Evolutionary conservation across 1,284 basidiomycete species (phyloP).

Genomic region (Malassezia brasiliensis): DNA sequence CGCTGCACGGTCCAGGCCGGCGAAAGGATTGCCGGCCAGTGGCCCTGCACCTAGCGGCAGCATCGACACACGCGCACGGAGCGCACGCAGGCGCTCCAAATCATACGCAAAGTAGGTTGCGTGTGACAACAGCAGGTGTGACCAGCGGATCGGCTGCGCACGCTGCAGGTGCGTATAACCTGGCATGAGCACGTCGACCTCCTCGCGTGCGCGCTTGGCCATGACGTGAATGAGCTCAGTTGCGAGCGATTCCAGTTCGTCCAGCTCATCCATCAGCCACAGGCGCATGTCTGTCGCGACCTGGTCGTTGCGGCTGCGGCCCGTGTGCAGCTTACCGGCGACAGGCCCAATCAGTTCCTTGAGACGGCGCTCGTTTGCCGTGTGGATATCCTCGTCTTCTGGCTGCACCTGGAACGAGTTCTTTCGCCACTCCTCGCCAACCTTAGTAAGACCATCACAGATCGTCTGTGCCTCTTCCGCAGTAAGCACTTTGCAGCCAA

Average conservation of each 20-base stretch:
- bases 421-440: constrained; percentile 70
- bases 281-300: constrained; percentile 95
- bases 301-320: constrained; percentile 91
- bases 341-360: constrained; percentile 74
- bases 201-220: constrained; percentile 79
- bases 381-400: constrained; percentile 97
- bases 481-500: constrained; percentile 68
- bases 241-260: constrained; percentile 62
- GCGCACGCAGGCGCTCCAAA: constrained; percentile 72
- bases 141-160: constrained; percentile 96
- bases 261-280: constrained; percentile 78
- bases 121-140: constrained; percentile 87
- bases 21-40: constrained; percentile 89
- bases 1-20: constrained; percentile 39
- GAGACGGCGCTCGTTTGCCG: constrained; percentile 91
- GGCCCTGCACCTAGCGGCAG: constrained; percentile 89
- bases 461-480: constrained; percentile 62
- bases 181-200: constrained; percentile 80
- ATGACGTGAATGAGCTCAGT: constrained; percentile 75
- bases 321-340: constrained; percentile 62
- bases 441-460: constrained; percentile 64
- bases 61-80: constrained; percentile 65
- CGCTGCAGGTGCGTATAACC: constrained; percentile 80
- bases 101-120: constrained; percentile 83
- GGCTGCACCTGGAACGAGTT: constrained; percentile 48